phyloP scores from a whole-genome alignment of 2,329 filamentous ascomycete genomes.

The Apiospora pterosperma region DNA sequence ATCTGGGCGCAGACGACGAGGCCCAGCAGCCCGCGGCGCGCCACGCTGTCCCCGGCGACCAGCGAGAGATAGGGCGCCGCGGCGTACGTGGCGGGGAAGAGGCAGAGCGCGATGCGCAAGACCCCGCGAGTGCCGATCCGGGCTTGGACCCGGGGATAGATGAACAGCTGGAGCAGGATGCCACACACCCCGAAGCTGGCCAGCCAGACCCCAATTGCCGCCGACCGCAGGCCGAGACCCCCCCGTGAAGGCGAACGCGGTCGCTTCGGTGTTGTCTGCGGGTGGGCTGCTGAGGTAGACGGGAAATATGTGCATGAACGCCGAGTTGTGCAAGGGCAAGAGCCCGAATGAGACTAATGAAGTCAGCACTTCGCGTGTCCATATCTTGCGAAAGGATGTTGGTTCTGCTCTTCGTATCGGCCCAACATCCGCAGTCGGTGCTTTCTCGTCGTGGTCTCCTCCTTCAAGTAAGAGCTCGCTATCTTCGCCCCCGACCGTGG shows the following conservation, averaged over 20 bases:
- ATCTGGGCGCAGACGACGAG: conserved; percentile 57
- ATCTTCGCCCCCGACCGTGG: background rate
- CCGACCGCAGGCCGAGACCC: conserved; percentile 49
- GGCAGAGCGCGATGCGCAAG: conserved; percentile 53
- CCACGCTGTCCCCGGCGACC: conserved; percentile 40
- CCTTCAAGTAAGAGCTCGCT: background rate
- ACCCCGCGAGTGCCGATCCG: conserved; percentile 57
- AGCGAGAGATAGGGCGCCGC: conserved; percentile 58
- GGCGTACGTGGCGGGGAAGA: conserved; percentile 57
- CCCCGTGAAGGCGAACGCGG: conserved; percentile 51
- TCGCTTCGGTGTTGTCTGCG: conserved; percentile 34
- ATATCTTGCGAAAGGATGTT: conserved; percentile 18
- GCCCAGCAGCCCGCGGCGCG: conserved; percentile 52
- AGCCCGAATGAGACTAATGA: conserved; percentile 36
- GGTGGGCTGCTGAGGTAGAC: conserved; percentile 57
- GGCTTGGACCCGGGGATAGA: conserved; percentile 57
- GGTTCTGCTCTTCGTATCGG: background rate
- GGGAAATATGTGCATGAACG: conserved; percentile 61
- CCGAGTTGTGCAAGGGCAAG: conserved; percentile 60
- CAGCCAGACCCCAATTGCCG: conserved; percentile 38
- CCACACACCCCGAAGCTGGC: conserved; percentile 59
- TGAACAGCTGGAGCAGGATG: conserved; percentile 56
- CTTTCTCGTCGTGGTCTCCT: background rate
- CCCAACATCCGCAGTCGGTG: background rate
- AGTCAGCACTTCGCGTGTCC: conserved; percentile 29